These are phyloP conservation scores for Candida sanyaensis DNA, from an alignment of 1,139 yeast species.

Conservation along the genomic window DNA sequence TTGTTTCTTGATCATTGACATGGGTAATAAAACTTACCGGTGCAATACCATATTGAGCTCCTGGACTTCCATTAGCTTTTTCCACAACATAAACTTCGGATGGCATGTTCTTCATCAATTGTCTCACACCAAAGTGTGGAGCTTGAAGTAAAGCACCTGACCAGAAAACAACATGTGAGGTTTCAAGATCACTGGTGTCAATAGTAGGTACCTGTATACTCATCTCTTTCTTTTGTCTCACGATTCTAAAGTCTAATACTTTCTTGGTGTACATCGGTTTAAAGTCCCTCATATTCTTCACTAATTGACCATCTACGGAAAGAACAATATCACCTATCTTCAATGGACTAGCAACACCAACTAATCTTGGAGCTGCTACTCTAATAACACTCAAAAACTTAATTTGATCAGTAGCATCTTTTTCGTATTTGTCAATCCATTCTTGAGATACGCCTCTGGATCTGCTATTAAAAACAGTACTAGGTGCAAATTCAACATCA, in stretches of 20 bases:
- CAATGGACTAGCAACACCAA: conserved; percentile 31
- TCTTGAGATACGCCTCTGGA: conserved; percentile 82
- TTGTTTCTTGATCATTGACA: conserved; percentile 76
- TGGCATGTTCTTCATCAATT: conserved; percentile 76
- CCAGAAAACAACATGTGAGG: conserved; percentile 74
- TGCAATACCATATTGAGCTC: conserved; percentile 78
- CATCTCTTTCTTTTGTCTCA: conserved; percentile 53
- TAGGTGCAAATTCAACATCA: conserved; percentile 75
- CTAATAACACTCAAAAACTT: conserved; percentile 75
- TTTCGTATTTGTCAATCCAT: conserved; percentile 74
- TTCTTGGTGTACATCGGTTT: conserved; percentile 52
- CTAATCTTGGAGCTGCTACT: conserved; percentile 53
- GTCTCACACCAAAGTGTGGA: conserved; percentile 56
- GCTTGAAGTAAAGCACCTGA: conserved; percentile 71
- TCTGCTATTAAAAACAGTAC: conserved; percentile 75
- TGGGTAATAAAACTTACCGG: conserved; percentile 86
- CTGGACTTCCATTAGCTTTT: conserved; percentile 80
- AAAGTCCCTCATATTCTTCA: conserved; percentile 68
- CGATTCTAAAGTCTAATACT: conserved; percentile 57
- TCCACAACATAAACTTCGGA: conserved; percentile 78
- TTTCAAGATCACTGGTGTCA: conserved; percentile 55
- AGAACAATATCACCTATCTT: conserved; percentile 72
- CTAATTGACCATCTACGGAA: conserved; percentile 63
- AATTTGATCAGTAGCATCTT: conserved; percentile 57
- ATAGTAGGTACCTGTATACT: conserved; percentile 66